Conservation (phyloP, 257 asterid species). For the Ballota nigra region DNA sequence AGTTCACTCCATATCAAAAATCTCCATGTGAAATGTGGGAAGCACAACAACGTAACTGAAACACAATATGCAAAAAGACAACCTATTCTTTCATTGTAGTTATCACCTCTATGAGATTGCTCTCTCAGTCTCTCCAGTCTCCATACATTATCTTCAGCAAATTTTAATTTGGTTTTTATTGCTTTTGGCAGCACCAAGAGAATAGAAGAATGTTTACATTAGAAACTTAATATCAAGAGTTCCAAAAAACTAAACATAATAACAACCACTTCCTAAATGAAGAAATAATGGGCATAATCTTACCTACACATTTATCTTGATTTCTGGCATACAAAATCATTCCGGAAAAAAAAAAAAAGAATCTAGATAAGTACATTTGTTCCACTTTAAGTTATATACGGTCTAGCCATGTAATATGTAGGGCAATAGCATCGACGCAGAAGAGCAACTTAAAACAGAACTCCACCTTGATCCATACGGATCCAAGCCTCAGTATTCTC, state of each 20-base stretch:
- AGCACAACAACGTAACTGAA: not conserved
- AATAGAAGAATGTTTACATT: not conserved
- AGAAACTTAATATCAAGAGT: not conserved
- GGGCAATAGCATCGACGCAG: not conserved
- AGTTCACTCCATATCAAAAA: not conserved
- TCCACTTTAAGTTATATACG: not conserved
- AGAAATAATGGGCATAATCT: not conserved
- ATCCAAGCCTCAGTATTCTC: constrained; percentile 12
- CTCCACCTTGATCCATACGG: not conserved
- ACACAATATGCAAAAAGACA: not conserved
- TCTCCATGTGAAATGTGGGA: not conserved
- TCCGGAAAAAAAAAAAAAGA: not conserved
- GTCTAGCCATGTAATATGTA: not conserved
- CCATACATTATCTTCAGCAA: not conserved
- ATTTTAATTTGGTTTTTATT: not conserved
- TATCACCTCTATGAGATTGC: not conserved
- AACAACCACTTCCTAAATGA: not conserved
- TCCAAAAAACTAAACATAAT: not conserved
- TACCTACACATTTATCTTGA: not conserved
- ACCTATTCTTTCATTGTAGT: not conserved
- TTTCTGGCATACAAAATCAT: not conserved
- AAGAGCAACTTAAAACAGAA: constrained; percentile 7
- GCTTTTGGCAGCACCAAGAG: not conserved
- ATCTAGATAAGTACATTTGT: not conserved
- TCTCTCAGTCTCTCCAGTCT: constrained; percentile 1